phyloP scores from a whole-genome alignment of 768 basidiomycete species.

The Boletellus emodensis region DNA sequence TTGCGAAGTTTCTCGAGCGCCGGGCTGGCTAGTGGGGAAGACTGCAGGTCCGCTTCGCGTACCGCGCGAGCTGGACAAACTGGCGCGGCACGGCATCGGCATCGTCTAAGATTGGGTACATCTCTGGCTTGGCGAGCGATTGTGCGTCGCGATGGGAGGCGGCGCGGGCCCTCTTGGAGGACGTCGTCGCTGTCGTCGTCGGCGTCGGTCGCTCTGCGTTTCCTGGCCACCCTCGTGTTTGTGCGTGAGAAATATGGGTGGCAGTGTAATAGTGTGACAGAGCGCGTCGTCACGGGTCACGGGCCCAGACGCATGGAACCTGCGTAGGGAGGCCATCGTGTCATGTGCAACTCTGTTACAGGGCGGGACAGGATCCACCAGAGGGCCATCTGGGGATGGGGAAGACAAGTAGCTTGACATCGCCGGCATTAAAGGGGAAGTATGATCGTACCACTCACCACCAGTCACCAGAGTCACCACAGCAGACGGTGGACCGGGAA shows the following conservation, averaged over 20 bases:
- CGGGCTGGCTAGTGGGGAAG: constrained; percentile 7
- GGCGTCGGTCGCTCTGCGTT: constrained; percentile 36
- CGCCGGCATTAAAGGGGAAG: too few species aligned
- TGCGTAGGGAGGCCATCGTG: too few species aligned
- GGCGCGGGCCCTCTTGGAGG: constrained; percentile 29
- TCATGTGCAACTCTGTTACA: too few species aligned
- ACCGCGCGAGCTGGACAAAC: constrained; percentile 31
- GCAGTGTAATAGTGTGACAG: constrained; percentile 14
- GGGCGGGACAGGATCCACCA: too few species aligned
- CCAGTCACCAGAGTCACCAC: too few species aligned
- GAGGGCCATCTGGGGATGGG: too few species aligned
- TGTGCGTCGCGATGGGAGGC: constrained; percentile 30
- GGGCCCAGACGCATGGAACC: too few species aligned
- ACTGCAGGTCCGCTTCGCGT: constrained; percentile 30
- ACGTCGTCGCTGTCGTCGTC: background rate
- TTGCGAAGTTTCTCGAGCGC: constrained; percentile 40
- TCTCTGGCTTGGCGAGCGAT: constrained; percentile 30
- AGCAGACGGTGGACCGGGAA: too few species aligned
- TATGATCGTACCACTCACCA: too few species aligned
- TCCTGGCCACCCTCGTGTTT: constrained; percentile 19
- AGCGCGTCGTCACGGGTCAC: constrained; percentile 28
- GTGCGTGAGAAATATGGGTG: background rate
- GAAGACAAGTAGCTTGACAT: too few species aligned
- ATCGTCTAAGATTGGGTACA: constrained; percentile 35
- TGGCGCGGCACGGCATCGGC: constrained; percentile 28